Percentiles rank a stretch among this genome's conserved stretches.
These are phyloP conservation scores for Magnusiomyces tetraspermus DNA, from an alignment of 1,139 yeast species.

Conservation along the genomic window DNA sequence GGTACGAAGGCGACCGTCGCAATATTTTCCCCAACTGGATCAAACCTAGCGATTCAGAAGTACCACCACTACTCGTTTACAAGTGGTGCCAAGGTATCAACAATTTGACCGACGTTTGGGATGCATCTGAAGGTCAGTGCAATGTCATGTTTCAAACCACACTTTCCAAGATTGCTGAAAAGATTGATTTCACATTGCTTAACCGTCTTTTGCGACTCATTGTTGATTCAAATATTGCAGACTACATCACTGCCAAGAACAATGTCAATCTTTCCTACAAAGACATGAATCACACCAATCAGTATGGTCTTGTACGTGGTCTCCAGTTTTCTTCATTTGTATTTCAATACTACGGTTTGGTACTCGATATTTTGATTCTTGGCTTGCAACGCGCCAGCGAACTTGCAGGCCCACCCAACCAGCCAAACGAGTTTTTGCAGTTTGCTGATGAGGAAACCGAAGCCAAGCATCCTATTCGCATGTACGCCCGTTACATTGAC, in stretches of 20 bases:
- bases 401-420: slow-evolving; percentile 60
- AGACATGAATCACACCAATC: slow-evolving; percentile 92
- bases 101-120: slow-evolving; percentile 72
- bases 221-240: slow-evolving; percentile 88
- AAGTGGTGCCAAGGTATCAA: slow-evolving; percentile 96
- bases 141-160: slow-evolving; percentile 78
- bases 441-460: slow-evolving; percentile 54
- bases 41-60: slow-evolving; percentile 89
- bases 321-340: slow-evolving; percentile 85
- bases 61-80: slow-evolving; percentile 83
- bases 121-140: slow-evolving; percentile 59
- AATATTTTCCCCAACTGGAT: slow-evolving; percentile 91
- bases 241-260: slow-evolving; percentile 86
- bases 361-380: slow-evolving; percentile 67
- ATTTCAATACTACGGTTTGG: slow-evolving; percentile 80
- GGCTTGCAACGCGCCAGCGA: slow-evolving; percentile 85
- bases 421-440: slow-evolving; percentile 72
- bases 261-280: slow-evolving; percentile 75
- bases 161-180: slow-evolving; percentile 64
- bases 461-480: slow-evolving; percentile 59
- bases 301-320: slow-evolving; percentile 80
- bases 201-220: slow-evolving; percentile 72
- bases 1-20: slow-evolving; percentile 91
- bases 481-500: slow-evolving; percentile 78
- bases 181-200: slow-evolving; percentile 76